Conservation (phyloP, 2,329 filamentous ascomycete genomes). For the Neospermospora avenae region DNA sequence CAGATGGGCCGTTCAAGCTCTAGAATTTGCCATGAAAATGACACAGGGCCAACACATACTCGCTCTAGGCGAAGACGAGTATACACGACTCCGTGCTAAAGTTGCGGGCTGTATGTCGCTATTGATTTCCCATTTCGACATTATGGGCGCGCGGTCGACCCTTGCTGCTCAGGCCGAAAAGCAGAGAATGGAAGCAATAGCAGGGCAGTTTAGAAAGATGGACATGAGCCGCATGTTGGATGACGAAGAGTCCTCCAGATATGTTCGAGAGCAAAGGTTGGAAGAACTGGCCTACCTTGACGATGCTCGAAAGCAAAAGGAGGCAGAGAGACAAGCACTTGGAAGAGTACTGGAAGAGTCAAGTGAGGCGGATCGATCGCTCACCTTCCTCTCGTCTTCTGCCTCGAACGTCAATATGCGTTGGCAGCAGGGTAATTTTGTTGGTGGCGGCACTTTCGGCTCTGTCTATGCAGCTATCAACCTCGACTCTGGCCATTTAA, state of each 20-base stretch:
- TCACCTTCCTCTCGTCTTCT: conserved; percentile 90
- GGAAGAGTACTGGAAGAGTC: conserved; percentile 90
- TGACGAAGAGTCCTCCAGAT: conserved; percentile 79
- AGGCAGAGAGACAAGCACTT: conserved; percentile 81
- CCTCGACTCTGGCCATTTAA: conserved; percentile 88
- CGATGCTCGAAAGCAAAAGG: conserved; percentile 70
- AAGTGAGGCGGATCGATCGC: conserved; percentile 91
- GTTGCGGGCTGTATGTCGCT: conserved; percentile 97
- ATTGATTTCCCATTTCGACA: conserved; percentile 96
- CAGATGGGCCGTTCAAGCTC: conserved; percentile 90
- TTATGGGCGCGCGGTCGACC: conserved; percentile 94
- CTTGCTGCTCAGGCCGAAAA: conserved; percentile 92
- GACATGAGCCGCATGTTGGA: conserved; percentile 72
- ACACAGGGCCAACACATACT: conserved; percentile 90
- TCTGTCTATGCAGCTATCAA: conserved; percentile 98
- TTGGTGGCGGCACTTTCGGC: conserved; percentile 94
- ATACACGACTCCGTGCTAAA: conserved; percentile 75
- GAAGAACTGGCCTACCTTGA: conserved; percentile 74
- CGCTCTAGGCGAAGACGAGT: conserved; percentile 86
- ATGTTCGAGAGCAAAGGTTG: conserved; percentile 73
- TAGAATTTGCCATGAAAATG: conserved; percentile 98
- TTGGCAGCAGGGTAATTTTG: conserved; percentile 98
- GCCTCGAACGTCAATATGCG: conserved; percentile 93
- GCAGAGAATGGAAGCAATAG: conserved; percentile 76
- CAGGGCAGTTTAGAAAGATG: conserved; percentile 71